These are phyloP conservation scores for Hypholoma sublateritium DNA, from an alignment of 768 basidiomycete genomes.

Conservation along the genomic window DNA sequence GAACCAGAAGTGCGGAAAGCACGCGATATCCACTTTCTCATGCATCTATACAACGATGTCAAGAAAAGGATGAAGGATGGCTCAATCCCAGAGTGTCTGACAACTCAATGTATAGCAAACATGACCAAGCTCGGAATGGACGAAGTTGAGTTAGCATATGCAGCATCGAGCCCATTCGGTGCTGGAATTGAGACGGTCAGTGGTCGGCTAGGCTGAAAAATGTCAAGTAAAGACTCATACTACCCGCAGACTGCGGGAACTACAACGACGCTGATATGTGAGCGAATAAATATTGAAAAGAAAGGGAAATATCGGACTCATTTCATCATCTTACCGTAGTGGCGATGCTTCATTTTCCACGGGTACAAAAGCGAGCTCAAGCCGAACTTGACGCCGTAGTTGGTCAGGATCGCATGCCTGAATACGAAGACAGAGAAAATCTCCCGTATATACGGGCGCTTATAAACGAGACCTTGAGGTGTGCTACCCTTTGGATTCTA, in stretches of 20 bases:
- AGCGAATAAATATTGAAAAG: conserved; percentile 11
- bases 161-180: conserved; percentile 43
- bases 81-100: conserved; percentile 38
- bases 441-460: conserved; percentile 37
- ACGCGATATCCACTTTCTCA: conserved; percentile 38
- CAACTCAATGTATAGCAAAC: conserved; percentile 34
- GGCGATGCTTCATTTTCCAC: conserved; percentile 39
- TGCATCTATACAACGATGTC: conserved; percentile 40
- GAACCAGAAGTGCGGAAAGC: conserved; percentile 36
- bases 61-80: conserved; percentile 39
- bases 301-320: no score
- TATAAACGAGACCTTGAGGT: conserved; percentile 38
- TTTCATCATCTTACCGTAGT: conserved; percentile 18
- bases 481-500: background rate
- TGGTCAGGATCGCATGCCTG: conserved; percentile 36
- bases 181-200: conserved; percentile 46
- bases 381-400: conserved; percentile 37
- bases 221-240: background rate
- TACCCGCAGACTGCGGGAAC: conserved; percentile 30
- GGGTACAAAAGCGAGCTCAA: conserved; percentile 38
- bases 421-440: conserved; percentile 31
- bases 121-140: conserved; percentile 37
- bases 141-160: conserved; percentile 44
- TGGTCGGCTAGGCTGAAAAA: background rate
- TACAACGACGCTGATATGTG: conserved; percentile 31